A percentile compares a stretch with the other conserved stretches of the same genome.
phyloP scores from a whole-genome alignment of 1,139 yeast genomes.

The Groenewaldozyma sp. region DNA sequence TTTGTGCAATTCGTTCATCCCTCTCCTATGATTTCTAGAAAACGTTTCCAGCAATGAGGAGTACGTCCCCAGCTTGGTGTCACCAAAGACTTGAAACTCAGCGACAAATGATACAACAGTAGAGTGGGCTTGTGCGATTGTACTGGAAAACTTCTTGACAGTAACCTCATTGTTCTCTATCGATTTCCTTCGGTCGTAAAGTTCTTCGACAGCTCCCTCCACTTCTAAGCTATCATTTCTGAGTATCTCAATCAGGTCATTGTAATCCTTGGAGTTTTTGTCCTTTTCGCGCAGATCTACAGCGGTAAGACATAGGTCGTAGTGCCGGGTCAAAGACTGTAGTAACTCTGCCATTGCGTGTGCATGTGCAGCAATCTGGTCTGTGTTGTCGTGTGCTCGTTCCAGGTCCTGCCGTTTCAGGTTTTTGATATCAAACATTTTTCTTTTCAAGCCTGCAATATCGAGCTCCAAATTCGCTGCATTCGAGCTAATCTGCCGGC shows the following conservation, averaged over 20 bases:
- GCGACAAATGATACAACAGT: constrained; percentile 14
- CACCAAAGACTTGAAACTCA: constrained; percentile 21
- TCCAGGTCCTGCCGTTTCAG: constrained; percentile 16
- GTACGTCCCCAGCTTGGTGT: constrained; percentile 14
- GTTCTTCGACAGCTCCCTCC: constrained; percentile 29
- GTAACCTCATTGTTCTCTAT: constrained; percentile 19
- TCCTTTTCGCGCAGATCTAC: constrained; percentile 15
- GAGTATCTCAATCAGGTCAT: constrained; percentile 27
- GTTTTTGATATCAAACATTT: constrained; percentile 13
- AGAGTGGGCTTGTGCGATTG: constrained; percentile 16
- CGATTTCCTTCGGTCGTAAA: constrained; percentile 22
- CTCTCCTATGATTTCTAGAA: constrained; percentile 9
- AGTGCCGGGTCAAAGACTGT: constrained; percentile 69
- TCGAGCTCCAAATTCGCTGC: constrained; percentile 36
- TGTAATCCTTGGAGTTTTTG: constrained; percentile 18
- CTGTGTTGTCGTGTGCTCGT: constrained; percentile 21
- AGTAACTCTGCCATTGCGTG: constrained; percentile 61
- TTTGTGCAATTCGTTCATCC: constrained; percentile 24
- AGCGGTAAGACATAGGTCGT: constrained; percentile 57
- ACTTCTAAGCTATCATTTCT: constrained; percentile 34
- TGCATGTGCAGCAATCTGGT: constrained; percentile 37
- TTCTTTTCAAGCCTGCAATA: constrained; percentile 15
- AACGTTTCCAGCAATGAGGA: constrained; percentile 14
- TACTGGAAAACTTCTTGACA: constrained; percentile 16
- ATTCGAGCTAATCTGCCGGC: constrained; percentile 20